Evolutionary conservation across 495 filamentous ascomycete genomes (phyloP).

Genomic region (Thozetella sp.): DNA sequence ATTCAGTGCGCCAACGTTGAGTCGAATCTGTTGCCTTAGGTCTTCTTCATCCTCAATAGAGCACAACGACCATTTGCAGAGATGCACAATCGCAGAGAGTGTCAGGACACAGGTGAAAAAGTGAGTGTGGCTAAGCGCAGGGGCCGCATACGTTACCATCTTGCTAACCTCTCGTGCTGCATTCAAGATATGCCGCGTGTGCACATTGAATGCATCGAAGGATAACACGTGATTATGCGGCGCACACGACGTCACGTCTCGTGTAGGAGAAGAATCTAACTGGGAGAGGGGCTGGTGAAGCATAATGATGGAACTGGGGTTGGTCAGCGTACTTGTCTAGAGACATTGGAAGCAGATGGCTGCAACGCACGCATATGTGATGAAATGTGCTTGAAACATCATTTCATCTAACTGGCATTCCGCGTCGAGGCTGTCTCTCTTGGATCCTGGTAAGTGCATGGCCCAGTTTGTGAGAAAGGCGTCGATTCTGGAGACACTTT

Average conservation of each 20-base stretch:
- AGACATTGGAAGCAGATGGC: background rate
- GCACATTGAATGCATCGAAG: slow-evolving; percentile 62
- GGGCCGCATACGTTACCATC: slow-evolving; percentile 74
- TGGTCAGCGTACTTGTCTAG: slow-evolving; percentile 2
- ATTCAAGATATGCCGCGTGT: slow-evolving; percentile 78
- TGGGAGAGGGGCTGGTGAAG: slow-evolving; percentile 73
- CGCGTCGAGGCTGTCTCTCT: slow-evolving; percentile 68
- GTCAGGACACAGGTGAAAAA: slow-evolving; percentile 89
- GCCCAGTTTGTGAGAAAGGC: slow-evolving; percentile 79
- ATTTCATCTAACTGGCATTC: slow-evolving; percentile 80
- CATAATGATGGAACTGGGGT: slow-evolving; percentile 58
- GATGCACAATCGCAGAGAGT: slow-evolving; percentile 63
- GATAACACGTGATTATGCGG: slow-evolving; percentile 54
- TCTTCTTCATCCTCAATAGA: slow-evolving; percentile 63
- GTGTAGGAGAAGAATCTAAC: slow-evolving; percentile 54
- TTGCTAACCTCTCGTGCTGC: slow-evolving; percentile 77
- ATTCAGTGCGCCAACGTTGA: slow-evolving; percentile 83
- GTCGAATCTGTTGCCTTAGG: slow-evolving; percentile 74
- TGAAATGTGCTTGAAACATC: slow-evolving; percentile 90
- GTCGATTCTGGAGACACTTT: slow-evolving; percentile 61
- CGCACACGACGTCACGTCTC: slow-evolving; percentile 60
- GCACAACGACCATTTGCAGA: slow-evolving; percentile 61
- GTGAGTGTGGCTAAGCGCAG: slow-evolving; percentile 76
- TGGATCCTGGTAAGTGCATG: slow-evolving; percentile 74
- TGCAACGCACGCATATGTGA: slow-evolving; percentile 62